Evolutionary conservation across 164 flowering plant genomes (phyloP).

Genomic region (Aristolochia californica): DNA sequence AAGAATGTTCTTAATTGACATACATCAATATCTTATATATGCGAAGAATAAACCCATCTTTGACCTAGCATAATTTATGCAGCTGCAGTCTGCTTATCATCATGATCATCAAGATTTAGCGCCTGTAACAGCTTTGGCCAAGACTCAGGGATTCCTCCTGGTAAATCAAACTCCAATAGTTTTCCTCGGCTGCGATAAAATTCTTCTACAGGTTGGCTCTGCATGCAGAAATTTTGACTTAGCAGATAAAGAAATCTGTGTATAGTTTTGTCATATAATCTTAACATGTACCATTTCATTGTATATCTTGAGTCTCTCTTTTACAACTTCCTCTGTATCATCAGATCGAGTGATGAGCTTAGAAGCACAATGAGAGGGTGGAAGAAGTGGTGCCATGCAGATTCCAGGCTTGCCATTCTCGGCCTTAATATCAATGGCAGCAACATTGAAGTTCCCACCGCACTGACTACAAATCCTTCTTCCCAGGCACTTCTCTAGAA

Average conservation of each 20-base stretch:
- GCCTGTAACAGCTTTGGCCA: constrained; percentile 88
- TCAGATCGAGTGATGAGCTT: constrained; percentile 82
- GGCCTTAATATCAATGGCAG: constrained; percentile 60
- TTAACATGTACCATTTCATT: constrained; percentile 50
- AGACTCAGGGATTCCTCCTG: constrained; percentile 93
- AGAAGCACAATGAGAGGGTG: constrained; percentile 74
- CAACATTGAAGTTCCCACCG: constrained; percentile 70
- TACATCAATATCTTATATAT: constrained; percentile 17
- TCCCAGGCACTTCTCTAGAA: constrained; percentile 88
- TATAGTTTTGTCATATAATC: no score
- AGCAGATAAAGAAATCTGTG: no score
- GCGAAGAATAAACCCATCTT: constrained; percentile 34
- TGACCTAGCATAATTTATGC: not conserved
- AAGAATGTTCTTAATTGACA: constrained; percentile 10
- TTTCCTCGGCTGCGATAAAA: constrained; percentile 70
- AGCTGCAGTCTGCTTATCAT: constrained; percentile 49
- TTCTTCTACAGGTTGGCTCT: constrained; percentile 84
- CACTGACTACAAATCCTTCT: constrained; percentile 89
- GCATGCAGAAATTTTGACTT: no score
- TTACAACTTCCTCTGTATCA: constrained; percentile 78
- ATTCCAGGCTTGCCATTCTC: constrained; percentile 70
- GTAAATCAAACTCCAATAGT: constrained; percentile 79
- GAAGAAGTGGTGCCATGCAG: constrained; percentile 86
- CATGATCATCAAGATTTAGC: constrained; percentile 59
- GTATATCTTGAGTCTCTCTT: constrained; percentile 68